These are phyloP conservation scores for Chrysoporthe cubensis DNA, from an alignment of 2,329 filamentous ascomycete species.

Conservation along the genomic window DNA sequence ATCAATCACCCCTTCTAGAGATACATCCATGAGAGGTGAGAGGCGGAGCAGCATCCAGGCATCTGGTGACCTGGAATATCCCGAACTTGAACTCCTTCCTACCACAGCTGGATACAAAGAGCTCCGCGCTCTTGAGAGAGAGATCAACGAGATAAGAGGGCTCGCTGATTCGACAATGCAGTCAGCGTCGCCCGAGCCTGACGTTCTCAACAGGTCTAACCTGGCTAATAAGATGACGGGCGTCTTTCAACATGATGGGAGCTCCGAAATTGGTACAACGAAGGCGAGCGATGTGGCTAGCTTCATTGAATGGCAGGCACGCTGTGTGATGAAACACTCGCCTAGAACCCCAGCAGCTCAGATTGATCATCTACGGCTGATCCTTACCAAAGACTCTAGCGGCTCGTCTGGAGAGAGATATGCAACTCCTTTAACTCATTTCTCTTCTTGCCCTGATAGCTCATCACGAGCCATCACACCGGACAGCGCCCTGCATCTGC, in stretches of 20 bases:
- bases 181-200: background rate
- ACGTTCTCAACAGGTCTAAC: background rate
- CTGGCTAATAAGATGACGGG: constrained; percentile 17
- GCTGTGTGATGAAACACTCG: background rate
- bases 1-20: constrained; percentile 16
- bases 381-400: constrained; percentile 13
- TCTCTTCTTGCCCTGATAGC: constrained; percentile 7
- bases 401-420: constrained; percentile 23
- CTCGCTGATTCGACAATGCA: background rate
- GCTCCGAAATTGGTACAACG: constrained; percentile 1
- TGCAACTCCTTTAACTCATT: constrained; percentile 22
- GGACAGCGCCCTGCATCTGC: background rate
- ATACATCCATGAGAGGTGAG: constrained; percentile 19
- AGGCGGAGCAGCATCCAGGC: constrained; percentile 26
- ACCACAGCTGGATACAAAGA: constrained; percentile 31
- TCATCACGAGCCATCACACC: constrained; percentile 18
- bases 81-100: constrained; percentile 32
- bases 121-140: constrained; percentile 30
- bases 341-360: constrained; percentile 17
- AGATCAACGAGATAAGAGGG: constrained; percentile 32
- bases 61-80: constrained; percentile 31
- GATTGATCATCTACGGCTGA: constrained; percentile 1
- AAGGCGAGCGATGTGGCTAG: constrained; percentile 1
- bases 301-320: constrained; percentile 13
- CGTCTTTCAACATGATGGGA: constrained; percentile 16